Evolutionary conservation across 192 early-diverging fungal species (phyloP), one percentile per base, ranked within the genome.

Genomic region (Coemansia sp.): DNA sequence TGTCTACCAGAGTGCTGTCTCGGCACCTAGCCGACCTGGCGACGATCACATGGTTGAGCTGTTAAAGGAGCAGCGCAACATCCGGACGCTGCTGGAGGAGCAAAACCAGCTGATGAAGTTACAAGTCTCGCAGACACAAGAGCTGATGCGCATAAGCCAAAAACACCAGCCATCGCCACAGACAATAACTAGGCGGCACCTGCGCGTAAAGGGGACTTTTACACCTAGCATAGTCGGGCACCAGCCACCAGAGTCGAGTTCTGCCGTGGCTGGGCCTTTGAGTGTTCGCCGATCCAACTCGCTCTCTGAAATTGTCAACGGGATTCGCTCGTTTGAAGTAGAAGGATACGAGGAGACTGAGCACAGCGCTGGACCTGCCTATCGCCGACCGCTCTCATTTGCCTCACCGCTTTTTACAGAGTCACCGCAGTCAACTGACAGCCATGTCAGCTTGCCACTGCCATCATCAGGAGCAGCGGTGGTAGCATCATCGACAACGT

Each of bases 291-390:
- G 78, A 45, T 69, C 78, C 26, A 81, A 72, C 48, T 81, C 78
- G 4, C 70, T 81, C 10, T 75, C 78, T 9, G 78, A 81, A 47
- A 75, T 81, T 47, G 73, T 81, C 41, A 64, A 72, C 13, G 78
- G 72, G 3, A 81, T 81, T 21, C 61, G 70, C 14, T 75, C 66
- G 20, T 81, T 81, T 63, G 78, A 81, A 37, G 69, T 81, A 13
- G 78, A 81, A 31, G 78, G 78, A 2, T 81, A 81, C 50, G 78
- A 81, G 61, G 78, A 81, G 56, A 75, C 70, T 3, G 69, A 75
- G 61, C 77, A 80, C 33, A 52, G 43, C 34, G 42, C 61, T 31
- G 23, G 55, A 7, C 53, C 37, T 33, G 56, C 47, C 0, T 18
- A 34, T 18, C 67, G 65, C 11, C 56, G 64, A 5, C 65, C 66